phyloP scores from a whole-genome alignment of 352 stramenopile species.

The Pythium volutum region DNA sequence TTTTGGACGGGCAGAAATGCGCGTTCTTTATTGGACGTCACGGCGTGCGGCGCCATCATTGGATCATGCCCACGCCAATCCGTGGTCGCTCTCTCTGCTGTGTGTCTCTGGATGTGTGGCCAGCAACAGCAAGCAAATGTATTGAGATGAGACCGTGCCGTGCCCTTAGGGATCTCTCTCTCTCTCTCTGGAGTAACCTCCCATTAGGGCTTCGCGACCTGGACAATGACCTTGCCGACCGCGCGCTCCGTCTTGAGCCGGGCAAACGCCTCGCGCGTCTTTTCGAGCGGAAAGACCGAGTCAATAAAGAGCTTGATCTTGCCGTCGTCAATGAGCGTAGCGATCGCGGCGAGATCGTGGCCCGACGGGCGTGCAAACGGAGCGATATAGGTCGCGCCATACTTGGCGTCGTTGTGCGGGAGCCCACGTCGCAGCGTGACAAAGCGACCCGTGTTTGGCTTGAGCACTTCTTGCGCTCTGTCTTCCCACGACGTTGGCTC shows the following conservation, averaged over 20 bases:
- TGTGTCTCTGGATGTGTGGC: too few relatives aligned
- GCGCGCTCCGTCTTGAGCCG: conserved; percentile 34
- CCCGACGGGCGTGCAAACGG: conserved; percentile 14
- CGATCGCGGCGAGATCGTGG: conserved; percentile 28
- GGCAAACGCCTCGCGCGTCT: conserved; percentile 30
- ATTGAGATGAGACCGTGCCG: too few relatives aligned
- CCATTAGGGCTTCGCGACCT: conserved; percentile 13
- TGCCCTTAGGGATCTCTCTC: too few relatives aligned
- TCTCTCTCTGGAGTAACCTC: too few relatives aligned
- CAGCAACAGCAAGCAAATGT: too few relatives aligned
- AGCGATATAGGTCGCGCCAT: not conserved
- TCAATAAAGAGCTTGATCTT: conserved; percentile 25
- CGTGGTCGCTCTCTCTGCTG: conserved; percentile 20
- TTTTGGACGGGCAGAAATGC: not conserved
- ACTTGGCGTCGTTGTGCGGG: not conserved
- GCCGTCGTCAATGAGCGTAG: conserved; percentile 26
- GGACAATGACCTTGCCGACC: conserved; percentile 25
- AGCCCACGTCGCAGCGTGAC: conserved; percentile 29
- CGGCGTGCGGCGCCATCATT: not conserved
- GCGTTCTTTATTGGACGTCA: not conserved
- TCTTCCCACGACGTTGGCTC: conserved; percentile 35
- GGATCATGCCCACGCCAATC: not conserved
- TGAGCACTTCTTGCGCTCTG: conserved; percentile 34
- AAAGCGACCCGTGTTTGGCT: conserved; percentile 36
- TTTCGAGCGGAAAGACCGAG: conserved; percentile 31